Conservation (phyloP, 371 early-diverging fungal genomes). For the Fennellomyces sp. region DNA sequence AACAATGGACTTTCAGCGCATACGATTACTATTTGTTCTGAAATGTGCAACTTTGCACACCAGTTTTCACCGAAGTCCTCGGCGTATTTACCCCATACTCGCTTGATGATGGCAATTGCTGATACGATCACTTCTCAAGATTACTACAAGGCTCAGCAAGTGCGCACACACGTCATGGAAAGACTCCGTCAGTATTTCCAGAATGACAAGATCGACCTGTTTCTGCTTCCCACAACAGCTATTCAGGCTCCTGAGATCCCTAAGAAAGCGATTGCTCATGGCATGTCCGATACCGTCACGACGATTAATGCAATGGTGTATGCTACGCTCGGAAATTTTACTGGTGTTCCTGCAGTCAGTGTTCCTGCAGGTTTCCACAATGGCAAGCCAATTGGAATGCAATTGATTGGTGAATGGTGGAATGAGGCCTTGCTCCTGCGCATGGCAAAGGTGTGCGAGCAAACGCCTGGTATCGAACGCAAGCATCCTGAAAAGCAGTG, state of each 20-base stretch:
- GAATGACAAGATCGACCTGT: conserved; percentile 44
- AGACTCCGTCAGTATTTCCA: conserved; percentile 54
- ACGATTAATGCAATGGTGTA: conserved; percentile 60
- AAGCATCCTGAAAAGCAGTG: conserved; percentile 19
- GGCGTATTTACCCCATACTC: conserved; percentile 17
- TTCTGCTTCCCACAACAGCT: conserved; percentile 63
- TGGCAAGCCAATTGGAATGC: conserved; percentile 70
- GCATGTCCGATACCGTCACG: conserved; percentile 56
- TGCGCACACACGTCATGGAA: conserved; percentile 63
- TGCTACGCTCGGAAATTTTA: conserved; percentile 65
- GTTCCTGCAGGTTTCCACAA: conserved; percentile 66
- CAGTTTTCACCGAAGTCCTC: conserved; percentile 26
- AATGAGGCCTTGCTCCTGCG: conserved; percentile 64
- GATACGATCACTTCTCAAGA: conserved; percentile 33
- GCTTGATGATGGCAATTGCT: conserved; percentile 28
- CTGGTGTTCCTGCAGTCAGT: conserved; percentile 71
- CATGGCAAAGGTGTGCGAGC: conserved; percentile 58
- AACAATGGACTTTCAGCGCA: conserved; percentile 52
- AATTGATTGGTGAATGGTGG: conserved; percentile 76
- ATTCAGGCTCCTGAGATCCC: conserved; percentile 62
- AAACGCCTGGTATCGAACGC: conserved; percentile 29
- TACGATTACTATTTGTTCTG: conserved; percentile 62
- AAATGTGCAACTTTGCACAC: conserved; percentile 54
- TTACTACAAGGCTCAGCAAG: conserved; percentile 59
- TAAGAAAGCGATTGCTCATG: conserved; percentile 44